Conservation (phyloP, 805 yeast genomes). For the Saccharomycopsis sp. region DNA sequence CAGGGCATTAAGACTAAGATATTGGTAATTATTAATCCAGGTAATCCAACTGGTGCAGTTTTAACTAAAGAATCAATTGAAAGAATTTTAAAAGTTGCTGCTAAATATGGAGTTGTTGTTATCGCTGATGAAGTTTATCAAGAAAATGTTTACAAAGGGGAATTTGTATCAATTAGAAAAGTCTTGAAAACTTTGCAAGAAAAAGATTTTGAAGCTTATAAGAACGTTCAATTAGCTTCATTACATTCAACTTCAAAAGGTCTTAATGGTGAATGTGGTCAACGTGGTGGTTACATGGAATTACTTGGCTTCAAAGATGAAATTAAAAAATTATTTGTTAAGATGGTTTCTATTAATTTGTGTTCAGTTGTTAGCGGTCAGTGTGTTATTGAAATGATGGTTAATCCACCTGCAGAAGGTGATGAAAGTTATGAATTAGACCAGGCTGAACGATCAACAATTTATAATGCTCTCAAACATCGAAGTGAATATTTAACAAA, state of each 20-base stretch:
- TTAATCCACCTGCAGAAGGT: slow-evolving; percentile 79
- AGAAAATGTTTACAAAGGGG: slow-evolving; percentile 77
- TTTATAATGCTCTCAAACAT: slow-evolving; percentile 52
- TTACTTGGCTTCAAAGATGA: slow-evolving; percentile 70
- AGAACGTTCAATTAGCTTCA: slow-evolving; percentile 81
- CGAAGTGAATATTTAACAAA: slow-evolving; percentile 61
- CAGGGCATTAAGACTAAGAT: slow-evolving; percentile 63
- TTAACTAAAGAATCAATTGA: slow-evolving; percentile 58
- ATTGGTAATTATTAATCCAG: slow-evolving; percentile 92
- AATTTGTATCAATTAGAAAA: slow-evolving; percentile 79
- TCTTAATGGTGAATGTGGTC: slow-evolving; percentile 97
- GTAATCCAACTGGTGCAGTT: slow-evolving; percentile 95
- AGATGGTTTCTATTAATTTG: slow-evolving; percentile 82
- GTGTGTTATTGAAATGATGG: slow-evolving; percentile 87
- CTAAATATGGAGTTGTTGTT: slow-evolving; percentile 74
- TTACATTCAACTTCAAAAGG: slow-evolving; percentile 98
- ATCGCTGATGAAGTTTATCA: slow-evolving; percentile 99
- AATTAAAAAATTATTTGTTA: slow-evolving; percentile 63
- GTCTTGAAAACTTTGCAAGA: slow-evolving; percentile 60
- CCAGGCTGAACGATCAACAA: slow-evolving; percentile 50
- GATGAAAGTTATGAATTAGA: slow-evolving; percentile 68
- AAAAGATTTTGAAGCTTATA: slow-evolving; percentile 43
- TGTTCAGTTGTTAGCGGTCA: slow-evolving; percentile 97
- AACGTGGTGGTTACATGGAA: slow-evolving; percentile 99
- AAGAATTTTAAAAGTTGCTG: slow-evolving; percentile 71